These are phyloP conservation scores for Saccharomycopsis selenospora DNA, from an alignment of 805 yeast species.

Conservation along the genomic window DNA sequence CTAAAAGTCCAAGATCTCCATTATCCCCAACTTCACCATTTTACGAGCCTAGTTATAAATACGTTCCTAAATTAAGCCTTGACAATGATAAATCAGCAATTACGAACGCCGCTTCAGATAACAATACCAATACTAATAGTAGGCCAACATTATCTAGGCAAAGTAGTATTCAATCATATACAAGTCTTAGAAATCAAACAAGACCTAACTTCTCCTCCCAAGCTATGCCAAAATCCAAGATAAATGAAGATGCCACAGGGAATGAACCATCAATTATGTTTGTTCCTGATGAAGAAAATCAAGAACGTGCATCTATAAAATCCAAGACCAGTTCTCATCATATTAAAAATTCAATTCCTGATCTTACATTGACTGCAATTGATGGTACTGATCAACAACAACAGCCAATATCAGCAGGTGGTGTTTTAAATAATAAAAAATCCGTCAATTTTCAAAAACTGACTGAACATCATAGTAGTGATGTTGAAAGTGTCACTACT, in stretches of 20 bases:
- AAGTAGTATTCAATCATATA: conserved; percentile 20
- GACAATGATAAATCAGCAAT: conserved; percentile 5
- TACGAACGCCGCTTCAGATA: conserved; percentile 14
- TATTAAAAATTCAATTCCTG: background rate
- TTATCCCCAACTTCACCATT: conserved; percentile 17
- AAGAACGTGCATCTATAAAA: conserved; percentile 9
- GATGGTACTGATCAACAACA: background rate
- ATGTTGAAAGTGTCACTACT: background rate
- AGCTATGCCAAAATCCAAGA: conserved; percentile 60
- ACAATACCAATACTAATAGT: background rate
- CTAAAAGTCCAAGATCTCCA: conserved; percentile 6
- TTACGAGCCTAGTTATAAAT: conserved; percentile 3
- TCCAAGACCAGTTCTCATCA: conserved; percentile 5
- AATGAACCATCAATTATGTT: conserved; percentile 58
- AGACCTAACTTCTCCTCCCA: conserved; percentile 66
- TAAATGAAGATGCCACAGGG: conserved; percentile 62
- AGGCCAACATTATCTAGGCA: conserved; percentile 19
- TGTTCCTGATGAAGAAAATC: conserved; percentile 39
- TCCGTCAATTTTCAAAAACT: background rate
- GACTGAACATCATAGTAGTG: background rate
- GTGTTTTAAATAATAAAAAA: background rate
- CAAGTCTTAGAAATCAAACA: conserved; percentile 26
- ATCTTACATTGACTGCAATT: background rate
- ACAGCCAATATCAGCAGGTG: background rate
- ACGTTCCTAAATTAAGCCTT: conserved; percentile 6